These are phyloP conservation scores for Discostella pseudostelligera DNA, from an alignment of 108 stramenopile species.

Conservation along the genomic window DNA sequence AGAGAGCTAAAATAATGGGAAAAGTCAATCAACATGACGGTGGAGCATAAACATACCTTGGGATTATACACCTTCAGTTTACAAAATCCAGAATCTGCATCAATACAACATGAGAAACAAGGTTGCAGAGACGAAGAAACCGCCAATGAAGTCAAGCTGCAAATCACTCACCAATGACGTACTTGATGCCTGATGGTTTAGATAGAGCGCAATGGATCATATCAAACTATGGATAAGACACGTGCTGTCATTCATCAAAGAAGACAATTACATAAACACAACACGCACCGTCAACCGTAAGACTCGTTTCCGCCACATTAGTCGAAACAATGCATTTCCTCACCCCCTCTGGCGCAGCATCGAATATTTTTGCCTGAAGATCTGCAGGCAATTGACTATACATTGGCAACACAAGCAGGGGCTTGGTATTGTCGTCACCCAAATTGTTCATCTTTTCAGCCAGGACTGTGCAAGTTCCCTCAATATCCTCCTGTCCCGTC, in stretches of 20 bases:
- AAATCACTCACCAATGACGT: conserved; percentile 10
- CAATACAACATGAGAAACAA: conserved; percentile 29
- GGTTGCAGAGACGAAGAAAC: conserved; percentile 14
- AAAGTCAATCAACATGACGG: too few species aligned
- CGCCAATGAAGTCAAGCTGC: not conserved
- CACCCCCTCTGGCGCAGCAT: conserved; percentile 88
- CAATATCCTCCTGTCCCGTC: conserved; percentile 99
- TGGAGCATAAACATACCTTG: too few species aligned
- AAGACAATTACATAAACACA: conserved; percentile 56
- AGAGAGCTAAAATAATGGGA: too few species aligned
- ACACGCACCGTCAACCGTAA: conserved; percentile 97
- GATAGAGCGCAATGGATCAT: not conserved
- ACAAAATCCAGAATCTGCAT: conserved; percentile 91
- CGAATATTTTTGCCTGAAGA: conserved; percentile 97
- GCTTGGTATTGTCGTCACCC: conserved; percentile 78
- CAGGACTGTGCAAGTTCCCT: conserved; percentile 91
- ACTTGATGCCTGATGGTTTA: conserved; percentile 4
- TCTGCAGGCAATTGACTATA: conserved; percentile 99
- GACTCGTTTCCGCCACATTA: conserved; percentile 98
- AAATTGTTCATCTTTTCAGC: conserved; percentile 91
- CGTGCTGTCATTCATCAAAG: not conserved
- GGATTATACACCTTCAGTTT: conserved; percentile 99
- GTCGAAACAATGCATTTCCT: conserved; percentile 98
- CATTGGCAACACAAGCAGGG: conserved; percentile 97
- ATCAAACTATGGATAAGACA: conserved; percentile 1